Percentiles rank a stretch among this genome's conserved stretches.
These are phyloP conservation scores for Hyaloscypha hepaticicola DNA, from an alignment of 495 filamentous ascomycete genomes.

Conservation along the genomic window DNA sequence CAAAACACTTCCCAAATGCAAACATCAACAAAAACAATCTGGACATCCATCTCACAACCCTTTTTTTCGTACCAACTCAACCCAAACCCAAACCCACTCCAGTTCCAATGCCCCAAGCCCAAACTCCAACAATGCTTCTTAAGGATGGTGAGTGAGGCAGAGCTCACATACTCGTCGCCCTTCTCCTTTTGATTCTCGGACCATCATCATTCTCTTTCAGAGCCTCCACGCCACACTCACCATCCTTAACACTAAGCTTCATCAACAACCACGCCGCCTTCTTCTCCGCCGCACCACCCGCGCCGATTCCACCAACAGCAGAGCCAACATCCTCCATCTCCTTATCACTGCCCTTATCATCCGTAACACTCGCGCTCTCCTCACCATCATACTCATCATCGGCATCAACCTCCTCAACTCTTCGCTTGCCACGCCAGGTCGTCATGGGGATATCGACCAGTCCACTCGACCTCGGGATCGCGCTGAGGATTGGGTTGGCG, in stretches of 20 bases:
- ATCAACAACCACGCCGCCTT: constrained; percentile 58
- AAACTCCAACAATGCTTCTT: neutral
- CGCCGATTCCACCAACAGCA: constrained; percentile 15
- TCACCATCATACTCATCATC: constrained; percentile 30
- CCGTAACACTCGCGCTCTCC: constrained; percentile 23
- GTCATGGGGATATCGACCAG: constrained; percentile 14
- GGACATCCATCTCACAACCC: constrained; percentile 13
- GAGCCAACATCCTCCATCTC: constrained; percentile 10
- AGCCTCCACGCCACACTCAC: constrained; percentile 21
- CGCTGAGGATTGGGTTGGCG: constrained; percentile 42
- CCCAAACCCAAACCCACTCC: neutral
- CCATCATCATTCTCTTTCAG: constrained; percentile 20
- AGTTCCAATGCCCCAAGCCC: neutral
- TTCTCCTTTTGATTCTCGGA: constrained; percentile 34
- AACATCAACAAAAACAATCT: constrained; percentile 13
- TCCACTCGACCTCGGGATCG: constrained; percentile 39
- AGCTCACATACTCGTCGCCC: constrained; percentile 40
- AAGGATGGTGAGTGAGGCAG: neutral
- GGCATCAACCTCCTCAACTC: constrained; percentile 25
- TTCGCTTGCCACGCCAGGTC: constrained; percentile 23
- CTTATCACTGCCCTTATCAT: constrained; percentile 28
- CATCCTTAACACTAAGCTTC: constrained; percentile 51
- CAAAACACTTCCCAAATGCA: neutral
- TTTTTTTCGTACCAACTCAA: neutral
- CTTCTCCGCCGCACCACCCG: constrained; percentile 39